Evolutionary conservation across 1,284 basidiomycete species (phyloP).

Genomic region (Marasmius fiardii): DNA sequence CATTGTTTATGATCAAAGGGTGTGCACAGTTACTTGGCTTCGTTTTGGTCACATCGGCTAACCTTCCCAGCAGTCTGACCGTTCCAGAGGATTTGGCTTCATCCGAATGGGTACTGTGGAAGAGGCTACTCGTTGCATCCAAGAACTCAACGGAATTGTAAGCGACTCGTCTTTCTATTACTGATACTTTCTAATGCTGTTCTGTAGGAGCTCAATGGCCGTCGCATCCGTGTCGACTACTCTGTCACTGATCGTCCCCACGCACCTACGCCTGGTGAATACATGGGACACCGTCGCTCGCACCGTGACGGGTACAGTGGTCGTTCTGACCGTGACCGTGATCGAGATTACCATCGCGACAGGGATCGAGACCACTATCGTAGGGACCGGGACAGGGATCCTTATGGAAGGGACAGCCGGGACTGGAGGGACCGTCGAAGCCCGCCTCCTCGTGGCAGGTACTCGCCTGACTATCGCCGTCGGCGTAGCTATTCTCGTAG

Average conservation of each 20-base stretch:
- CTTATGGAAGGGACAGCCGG: slow-evolving; percentile 32
- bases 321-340: slow-evolving; percentile 31
- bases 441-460: slow-evolving; percentile 55
- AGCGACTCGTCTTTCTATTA: slow-evolving; percentile 26
- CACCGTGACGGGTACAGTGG: slow-evolving; percentile 53
- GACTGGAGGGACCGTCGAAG: slow-evolving; percentile 44
- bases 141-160: slow-evolving; percentile 90
- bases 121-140: slow-evolving; percentile 85
- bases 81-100: slow-evolving; percentile 97
- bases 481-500: slow-evolving; percentile 76
- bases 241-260: slow-evolving; percentile 93
- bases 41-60: slow-evolving; percentile 10
- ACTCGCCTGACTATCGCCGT: slow-evolving; percentile 72
- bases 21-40: slow-evolving; percentile 40
- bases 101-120: slow-evolving; percentile 89
- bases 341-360: slow-evolving; percentile 37
- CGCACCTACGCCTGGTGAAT: slow-evolving; percentile 95
- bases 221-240: slow-evolving; percentile 95
- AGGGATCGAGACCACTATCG: slow-evolving; percentile 34
- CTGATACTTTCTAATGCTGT: slow-evolving; percentile 14
- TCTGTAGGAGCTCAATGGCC: slow-evolving; percentile 85
- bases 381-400: slow-evolving; percentile 46
- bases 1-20: slow-evolving; percentile 98
- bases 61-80: slow-evolving; percentile 67
- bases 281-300: slow-evolving; percentile 85